phyloP scores from a whole-genome alignment of 2,329 filamentous ascomycete genomes.

The Xylariaceae sp. region DNA sequence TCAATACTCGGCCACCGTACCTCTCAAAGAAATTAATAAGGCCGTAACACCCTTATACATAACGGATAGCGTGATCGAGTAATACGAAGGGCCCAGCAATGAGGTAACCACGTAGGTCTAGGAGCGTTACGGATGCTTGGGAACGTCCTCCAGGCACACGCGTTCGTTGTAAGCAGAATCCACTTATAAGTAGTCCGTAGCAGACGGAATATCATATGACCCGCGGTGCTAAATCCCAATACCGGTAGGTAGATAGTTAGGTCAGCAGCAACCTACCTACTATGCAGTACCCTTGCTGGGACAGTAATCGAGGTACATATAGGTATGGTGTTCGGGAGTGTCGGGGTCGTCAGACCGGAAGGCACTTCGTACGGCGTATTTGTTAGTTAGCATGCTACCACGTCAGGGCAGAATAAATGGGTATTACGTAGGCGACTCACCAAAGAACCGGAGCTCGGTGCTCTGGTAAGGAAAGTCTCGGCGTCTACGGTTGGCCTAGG shows the following conservation, averaged over 20 bases:
- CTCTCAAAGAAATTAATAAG: too few species aligned
- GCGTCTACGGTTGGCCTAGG: background rate
- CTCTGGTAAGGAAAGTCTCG: background rate
- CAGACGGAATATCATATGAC: background rate
- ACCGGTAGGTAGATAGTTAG: too few species aligned
- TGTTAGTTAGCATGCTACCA: background rate
- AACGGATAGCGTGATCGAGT: too few species aligned
- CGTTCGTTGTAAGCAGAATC: background rate
- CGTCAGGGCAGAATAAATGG: background rate
- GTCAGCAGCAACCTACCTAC: too few species aligned
- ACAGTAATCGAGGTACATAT: background rate
- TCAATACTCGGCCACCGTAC: too few species aligned
- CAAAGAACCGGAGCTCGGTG: background rate
- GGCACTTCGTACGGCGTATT: background rate
- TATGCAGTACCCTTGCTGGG: background rate
- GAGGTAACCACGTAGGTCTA: too few species aligned
- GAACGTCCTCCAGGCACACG: too few species aligned
- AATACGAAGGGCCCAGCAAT: background rate
- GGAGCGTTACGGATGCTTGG: too few species aligned
- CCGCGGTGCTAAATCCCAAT: background rate
- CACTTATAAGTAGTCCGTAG: too few species aligned
- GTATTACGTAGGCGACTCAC: background rate
- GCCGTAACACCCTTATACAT: too few species aligned
- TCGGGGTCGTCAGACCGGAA: background rate
- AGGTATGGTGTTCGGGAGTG: background rate